Evolutionary conservation across 2,329 filamentous ascomycete genomes (phyloP), one percentile per base, ranked within the genome.

Genomic region (Teratosphaeria viscida): DNA sequence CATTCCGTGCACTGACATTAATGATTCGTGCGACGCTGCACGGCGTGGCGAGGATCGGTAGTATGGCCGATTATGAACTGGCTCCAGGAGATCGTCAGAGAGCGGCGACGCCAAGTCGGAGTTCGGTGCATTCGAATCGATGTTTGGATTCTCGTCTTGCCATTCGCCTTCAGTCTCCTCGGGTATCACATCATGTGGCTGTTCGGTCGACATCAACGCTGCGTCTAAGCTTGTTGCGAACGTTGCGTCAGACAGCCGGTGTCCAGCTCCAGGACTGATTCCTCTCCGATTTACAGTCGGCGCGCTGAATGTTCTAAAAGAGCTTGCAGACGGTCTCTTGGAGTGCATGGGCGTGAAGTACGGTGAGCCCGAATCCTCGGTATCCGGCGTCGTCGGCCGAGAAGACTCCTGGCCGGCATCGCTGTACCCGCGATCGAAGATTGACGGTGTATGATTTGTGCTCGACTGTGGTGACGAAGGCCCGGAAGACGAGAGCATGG

Each of bases 1-100:
- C 72, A 96, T 86, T 2, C 90, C 91, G 0, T 86, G 84, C 1
- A 96, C 82, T 0, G 92, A 96, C 65, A 96, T 82, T 62, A 96
- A 86, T 19, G 90, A 95, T 71, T 96, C 92, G 66, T 95, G 90
- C 1, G 92, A 96, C 1, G 85, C 71, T 2, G 85, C 81, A 35
- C 87, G 85, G 49, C 84, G 87, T 3, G 92, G 53, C 2, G 73
- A 73, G 54, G 70, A 73, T 27, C 68, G 57, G 75, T 77, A 59
- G 72, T 73, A 65, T 65, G 68, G 72, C 63, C 63, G 72, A 57
- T 73, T 74, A 63, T 66, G 59, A 54, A 68, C 59, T 26, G 65
- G 62, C 35, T 61, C 60, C 57, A 62, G 61, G 11, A 66, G 64
- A 23, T 70, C 68, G 43, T 70, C 67, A 3, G 65, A 65, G 12